Evolutionary conservation across 2,329 filamentous ascomycete genomes (phyloP), one percentile per base, ranked within the genome.

Genomic region (Dactylellina cionopaga): DNA sequence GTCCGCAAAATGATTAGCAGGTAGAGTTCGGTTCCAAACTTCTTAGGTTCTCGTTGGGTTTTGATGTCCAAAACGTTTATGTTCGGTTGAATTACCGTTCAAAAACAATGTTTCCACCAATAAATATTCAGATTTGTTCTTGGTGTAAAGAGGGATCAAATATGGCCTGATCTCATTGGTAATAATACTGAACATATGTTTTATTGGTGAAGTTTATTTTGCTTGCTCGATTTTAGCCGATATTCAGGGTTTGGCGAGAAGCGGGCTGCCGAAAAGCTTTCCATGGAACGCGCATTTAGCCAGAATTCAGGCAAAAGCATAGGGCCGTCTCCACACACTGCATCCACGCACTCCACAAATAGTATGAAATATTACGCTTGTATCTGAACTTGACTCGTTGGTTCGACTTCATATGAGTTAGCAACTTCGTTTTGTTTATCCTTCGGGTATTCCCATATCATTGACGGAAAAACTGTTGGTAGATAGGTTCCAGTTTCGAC

Each of bases 391-490:
- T n/a, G n/a, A n/a, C n/a, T n/a, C n/a, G n/a, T n/a, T n/a, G n/a
- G n/a, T n/a, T n/a, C n/a, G n/a, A n/a, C n/a, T n/a, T n/a, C n/a
- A n/a, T n/a, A n/a, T n/a, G n/a, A n/a, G n/a, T n/a, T n/a, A n/a
- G n/a, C n/a, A 5, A 19, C 37, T 47, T 5, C 17, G 25, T 24
- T 60, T 43, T 41, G 39, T 27, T 25, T 13, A 37, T 55, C 29
- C 51, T 27, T 27, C 41, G 52, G 33, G 27, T 6, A 51, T 68
- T 59, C 17, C 44, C 44, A 35, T 59, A 37, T 41, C 29, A 58
- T 52, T 33, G 63, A 66, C 63, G 63, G 63, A 68, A 59, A 68
- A 68, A 68, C 63, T 68, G 33, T 19, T 49, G 33, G 24, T 52
- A 49, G 47, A 10, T 39, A 17, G 17, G 47, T 25, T 31, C 15